Percentiles rank a stretch among this genome's conserved stretches.
Conservation (phyloP, 352 stramenopile species). For the Globisporangium barbulae region DNA sequence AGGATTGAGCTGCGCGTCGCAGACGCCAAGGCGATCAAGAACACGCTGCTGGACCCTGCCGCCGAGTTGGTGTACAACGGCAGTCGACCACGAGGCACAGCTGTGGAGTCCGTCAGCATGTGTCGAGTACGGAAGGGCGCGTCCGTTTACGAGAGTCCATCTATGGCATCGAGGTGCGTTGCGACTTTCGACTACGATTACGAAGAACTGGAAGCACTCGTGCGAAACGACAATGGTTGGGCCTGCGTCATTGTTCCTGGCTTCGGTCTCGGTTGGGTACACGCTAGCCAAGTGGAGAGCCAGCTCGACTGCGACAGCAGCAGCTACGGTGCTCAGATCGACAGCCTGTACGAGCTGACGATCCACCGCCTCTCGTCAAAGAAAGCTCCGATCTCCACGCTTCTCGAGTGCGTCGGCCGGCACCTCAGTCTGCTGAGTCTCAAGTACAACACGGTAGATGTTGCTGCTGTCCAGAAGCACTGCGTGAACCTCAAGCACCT, state of each 20-base stretch:
- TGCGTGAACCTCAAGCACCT: constrained; percentile 8
- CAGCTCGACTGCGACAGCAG: neutral
- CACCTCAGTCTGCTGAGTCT: constrained; percentile 6
- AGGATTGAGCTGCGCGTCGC: constrained; percentile 1
- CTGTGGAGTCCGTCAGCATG: neutral
- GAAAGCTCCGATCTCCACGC: constrained; percentile 7
- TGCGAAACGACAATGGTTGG: neutral
- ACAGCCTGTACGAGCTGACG: constrained; percentile 6
- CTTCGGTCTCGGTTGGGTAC: constrained; percentile 4
- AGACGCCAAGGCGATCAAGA: constrained; percentile 10
- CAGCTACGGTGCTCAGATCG: neutral
- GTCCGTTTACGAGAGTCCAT: neutral
- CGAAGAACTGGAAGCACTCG: constrained; percentile 5
- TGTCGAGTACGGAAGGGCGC: neutral
- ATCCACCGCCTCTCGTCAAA: constrained; percentile 9
- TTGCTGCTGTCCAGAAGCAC: neutral
- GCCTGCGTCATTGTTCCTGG: constrained; percentile 3
- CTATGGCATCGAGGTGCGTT: neutral
- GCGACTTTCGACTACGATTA: neutral
- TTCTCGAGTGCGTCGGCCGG: constrained; percentile 3
- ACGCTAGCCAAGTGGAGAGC: neutral
- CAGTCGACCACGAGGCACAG: neutral
- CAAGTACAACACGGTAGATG: constrained; percentile 10
- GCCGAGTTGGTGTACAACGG: constrained; percentile 9
- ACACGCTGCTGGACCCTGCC: constrained; percentile 3